Evolutionary conservation across 2,329 filamentous ascomycete genomes (phyloP).

Genomic region (Exophiala sideris): DNA sequence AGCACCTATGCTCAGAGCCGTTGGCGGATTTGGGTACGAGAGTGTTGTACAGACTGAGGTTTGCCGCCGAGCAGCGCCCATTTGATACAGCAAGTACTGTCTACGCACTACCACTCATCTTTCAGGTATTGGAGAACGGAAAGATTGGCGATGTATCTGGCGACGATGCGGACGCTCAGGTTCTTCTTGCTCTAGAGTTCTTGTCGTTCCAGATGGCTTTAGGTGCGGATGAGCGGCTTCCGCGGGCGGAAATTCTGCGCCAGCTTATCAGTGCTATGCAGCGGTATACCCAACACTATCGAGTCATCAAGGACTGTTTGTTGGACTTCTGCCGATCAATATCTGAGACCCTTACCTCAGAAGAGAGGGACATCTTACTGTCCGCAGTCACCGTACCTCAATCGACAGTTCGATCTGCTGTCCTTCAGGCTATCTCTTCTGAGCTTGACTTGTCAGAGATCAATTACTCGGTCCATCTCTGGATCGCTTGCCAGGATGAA

Average conservation of each 20-base stretch:
- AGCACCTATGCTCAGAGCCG: constrained; percentile 72
- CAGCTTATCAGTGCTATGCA: constrained; percentile 80
- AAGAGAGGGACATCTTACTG: constrained; percentile 74
- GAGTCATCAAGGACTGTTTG: constrained; percentile 88
- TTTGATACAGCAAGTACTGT: constrained; percentile 85
- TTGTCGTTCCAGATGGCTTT: constrained; percentile 82
- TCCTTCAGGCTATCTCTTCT: constrained; percentile 83
- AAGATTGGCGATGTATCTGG: constrained; percentile 64
- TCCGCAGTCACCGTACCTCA: constrained; percentile 76
- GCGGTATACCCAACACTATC: constrained; percentile 87
- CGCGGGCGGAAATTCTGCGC: constrained; percentile 69
- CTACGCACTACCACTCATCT: constrained; percentile 79
- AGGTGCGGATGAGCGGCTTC: constrained; percentile 71
- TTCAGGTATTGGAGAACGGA: constrained; percentile 73
- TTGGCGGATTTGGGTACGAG: constrained; percentile 79
- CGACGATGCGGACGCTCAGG: constrained; percentile 84
- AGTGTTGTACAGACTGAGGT: constrained; percentile 84
- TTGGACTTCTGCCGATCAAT: constrained; percentile 80
- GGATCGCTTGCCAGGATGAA: constrained; percentile 89
- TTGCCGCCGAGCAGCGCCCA: constrained; percentile 87
- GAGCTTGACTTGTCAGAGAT: constrained; percentile 90
- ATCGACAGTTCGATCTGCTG: constrained; percentile 73
- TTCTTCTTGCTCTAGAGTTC: constrained; percentile 84
- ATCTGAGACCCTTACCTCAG: constrained; percentile 70
- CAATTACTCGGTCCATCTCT: constrained; percentile 83